These are phyloP conservation scores for Kingdonia uniflora DNA, from an alignment of 164 flowering plant species.

Conservation along the genomic window DNA sequence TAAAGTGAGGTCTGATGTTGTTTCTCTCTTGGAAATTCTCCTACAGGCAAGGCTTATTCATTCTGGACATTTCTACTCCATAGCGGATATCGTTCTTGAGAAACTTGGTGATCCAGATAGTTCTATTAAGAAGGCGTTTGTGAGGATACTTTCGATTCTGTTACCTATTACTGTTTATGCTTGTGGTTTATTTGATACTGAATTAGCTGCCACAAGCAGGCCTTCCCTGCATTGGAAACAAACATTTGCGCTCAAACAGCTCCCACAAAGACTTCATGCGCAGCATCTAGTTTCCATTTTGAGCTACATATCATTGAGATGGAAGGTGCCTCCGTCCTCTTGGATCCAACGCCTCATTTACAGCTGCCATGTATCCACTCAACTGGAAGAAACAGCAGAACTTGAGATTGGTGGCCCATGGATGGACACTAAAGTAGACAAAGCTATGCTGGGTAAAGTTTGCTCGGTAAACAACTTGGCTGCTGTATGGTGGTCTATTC, in stretches of 20 bases:
- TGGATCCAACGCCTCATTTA: slow-evolving; percentile 83
- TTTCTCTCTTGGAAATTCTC: slow-evolving; percentile 53
- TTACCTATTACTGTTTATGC: slow-evolving; percentile 48
- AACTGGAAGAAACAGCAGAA: slow-evolving; percentile 38
- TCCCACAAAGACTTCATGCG: slow-evolving; percentile 56
- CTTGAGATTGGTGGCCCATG: slow-evolving; percentile 25
- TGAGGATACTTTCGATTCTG: slow-evolving; percentile 47
- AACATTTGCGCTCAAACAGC: slow-evolving; percentile 69
- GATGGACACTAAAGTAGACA: slow-evolving; percentile 47
- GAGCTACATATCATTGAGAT: slow-evolving; percentile 87
- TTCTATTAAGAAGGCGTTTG: slow-evolving; percentile 42
- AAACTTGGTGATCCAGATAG: slow-evolving; percentile 79
- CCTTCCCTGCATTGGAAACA: slow-evolving; percentile 68
- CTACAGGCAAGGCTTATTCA: slow-evolving; percentile 59
- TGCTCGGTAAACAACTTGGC: slow-evolving; percentile 67
- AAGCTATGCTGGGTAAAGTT: slow-evolving; percentile 47
- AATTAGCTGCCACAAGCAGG: slow-evolving; percentile 18
- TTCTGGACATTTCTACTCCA: slow-evolving; percentile 41
- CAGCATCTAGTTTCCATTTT: slow-evolving; percentile 83
- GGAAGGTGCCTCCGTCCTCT: slow-evolving; percentile 85
- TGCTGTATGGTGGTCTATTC: slow-evolving; percentile 91
- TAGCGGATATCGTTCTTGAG: slow-evolving; percentile 58
- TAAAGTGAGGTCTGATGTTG: slow-evolving; percentile 59
- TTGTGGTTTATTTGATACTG: slow-evolving; percentile 47
- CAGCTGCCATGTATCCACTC: slow-evolving; percentile 30